Percentiles rank a stretch among this genome's conserved stretches.
Evolutionary conservation across 2,329 filamentous ascomycete genomes (phyloP).

Genomic region (Chalaropsis thielavioides): DNA sequence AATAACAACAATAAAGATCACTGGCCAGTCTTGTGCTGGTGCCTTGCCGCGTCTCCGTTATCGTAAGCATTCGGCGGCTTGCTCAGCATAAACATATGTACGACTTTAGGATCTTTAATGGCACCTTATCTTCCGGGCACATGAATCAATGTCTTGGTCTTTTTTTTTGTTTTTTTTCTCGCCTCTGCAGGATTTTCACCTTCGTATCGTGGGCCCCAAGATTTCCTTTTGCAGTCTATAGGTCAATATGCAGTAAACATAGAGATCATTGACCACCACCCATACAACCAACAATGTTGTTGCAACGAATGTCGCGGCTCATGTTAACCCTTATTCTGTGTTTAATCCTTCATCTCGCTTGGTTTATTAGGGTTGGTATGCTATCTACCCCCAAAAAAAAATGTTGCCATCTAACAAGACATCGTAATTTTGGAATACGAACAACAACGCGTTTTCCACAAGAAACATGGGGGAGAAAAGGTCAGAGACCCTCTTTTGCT

Average conservation of each 20-base stretch:
- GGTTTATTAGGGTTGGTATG: background rate
- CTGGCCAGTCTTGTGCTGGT: background rate
- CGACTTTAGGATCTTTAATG: background rate
- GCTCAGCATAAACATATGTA: too few relatives aligned
- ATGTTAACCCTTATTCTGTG: too few relatives aligned
- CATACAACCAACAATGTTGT: too few relatives aligned
- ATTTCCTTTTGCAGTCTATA: background rate
- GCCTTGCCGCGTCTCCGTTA: background rate
- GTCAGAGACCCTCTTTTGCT: background rate
- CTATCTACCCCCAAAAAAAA: background rate
- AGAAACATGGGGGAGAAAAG: background rate
- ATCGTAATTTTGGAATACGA: conserved; percentile 4
- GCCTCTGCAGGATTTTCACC: background rate
- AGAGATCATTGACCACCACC: too few relatives aligned
- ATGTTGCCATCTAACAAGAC: background rate
- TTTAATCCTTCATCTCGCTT: too few relatives aligned
- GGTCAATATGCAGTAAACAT: background rate
- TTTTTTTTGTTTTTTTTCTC: background rate
- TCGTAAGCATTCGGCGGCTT: background rate
- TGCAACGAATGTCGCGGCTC: too few relatives aligned
- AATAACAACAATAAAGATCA: background rate
- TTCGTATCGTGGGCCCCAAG: background rate
- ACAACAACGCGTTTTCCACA: background rate
- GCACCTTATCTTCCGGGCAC: background rate
- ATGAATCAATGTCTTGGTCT: background rate